phyloP scores from a whole-genome alignment of 1,284 basidiomycete genomes.

The Cutaneotrichosporon dermatis region DNA sequence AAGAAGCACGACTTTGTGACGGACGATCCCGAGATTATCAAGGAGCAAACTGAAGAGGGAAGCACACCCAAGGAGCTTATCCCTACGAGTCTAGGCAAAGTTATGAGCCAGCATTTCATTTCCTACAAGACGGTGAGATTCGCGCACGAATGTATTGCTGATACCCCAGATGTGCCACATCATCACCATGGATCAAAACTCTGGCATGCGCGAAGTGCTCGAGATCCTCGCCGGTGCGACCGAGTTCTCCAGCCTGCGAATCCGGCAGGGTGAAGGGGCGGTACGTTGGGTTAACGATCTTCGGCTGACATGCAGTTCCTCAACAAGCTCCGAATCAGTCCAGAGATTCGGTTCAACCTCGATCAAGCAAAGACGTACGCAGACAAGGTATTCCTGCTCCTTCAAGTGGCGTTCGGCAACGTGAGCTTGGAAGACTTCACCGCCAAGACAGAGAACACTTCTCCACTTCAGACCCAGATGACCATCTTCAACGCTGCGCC shows the following conservation, averaged over 20 bases:
- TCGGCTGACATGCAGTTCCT: slow-evolving; percentile 23
- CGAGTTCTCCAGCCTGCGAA: slow-evolving; percentile 39
- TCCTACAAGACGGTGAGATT: slow-evolving; percentile 16
- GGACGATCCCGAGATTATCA: neutral
- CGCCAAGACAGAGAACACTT: slow-evolving; percentile 26
- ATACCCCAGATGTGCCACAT: slow-evolving; percentile 25
- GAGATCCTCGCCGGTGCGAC: slow-evolving; percentile 24
- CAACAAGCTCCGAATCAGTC: slow-evolving; percentile 32
- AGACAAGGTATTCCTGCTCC: slow-evolving; percentile 46
- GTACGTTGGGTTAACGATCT: slow-evolving; percentile 14
- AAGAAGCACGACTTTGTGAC: slow-evolving; percentile 59
- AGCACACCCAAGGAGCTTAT: neutral
- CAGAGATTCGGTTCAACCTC: slow-evolving; percentile 31
- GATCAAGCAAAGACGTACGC: slow-evolving; percentile 30
- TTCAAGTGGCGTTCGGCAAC: slow-evolving; percentile 41
- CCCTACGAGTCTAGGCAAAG: slow-evolving; percentile 24
- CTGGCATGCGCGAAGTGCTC: slow-evolving; percentile 26
- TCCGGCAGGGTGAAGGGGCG: slow-evolving; percentile 39
- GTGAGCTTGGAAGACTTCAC: slow-evolving; percentile 30
- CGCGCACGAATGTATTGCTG: neutral
- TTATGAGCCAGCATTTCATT: slow-evolving; percentile 33
- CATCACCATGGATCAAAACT: slow-evolving; percentile 17
- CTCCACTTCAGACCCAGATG: slow-evolving; percentile 27
- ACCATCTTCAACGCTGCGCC: slow-evolving; percentile 35
- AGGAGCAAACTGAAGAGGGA: slow-evolving; percentile 43